These are phyloP conservation scores for Pseudomonodictys pantanalensis DNA, from an alignment of 495 filamentous ascomycete genomes.

Conservation along the genomic window DNA sequence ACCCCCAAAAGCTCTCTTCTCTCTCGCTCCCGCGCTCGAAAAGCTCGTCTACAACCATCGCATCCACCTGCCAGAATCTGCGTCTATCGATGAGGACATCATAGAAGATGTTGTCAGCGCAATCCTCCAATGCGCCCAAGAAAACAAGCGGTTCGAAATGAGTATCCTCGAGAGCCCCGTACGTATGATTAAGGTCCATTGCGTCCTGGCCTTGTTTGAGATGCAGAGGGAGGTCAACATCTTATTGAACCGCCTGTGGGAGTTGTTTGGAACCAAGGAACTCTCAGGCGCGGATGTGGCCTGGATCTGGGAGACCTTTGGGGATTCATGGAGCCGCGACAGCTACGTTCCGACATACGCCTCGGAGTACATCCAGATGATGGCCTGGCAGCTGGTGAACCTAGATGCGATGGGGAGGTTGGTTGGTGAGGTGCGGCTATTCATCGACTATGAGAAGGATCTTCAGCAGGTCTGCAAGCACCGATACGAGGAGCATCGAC, in stretches of 20 bases:
- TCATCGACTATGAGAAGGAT: too few species aligned
- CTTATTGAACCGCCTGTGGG: not conserved
- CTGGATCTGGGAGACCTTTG: slow-evolving; percentile 13
- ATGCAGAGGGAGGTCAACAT: slow-evolving; percentile 1
- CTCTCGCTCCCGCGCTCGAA: not conserved
- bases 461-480: too few species aligned
- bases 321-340: not conserved
- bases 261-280: not conserved
- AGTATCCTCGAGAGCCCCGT: not conserved
- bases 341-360: not conserved
- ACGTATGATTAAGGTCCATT: slow-evolving; percentile 1
- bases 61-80: not conserved
- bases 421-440: not conserved
- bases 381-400: slow-evolving; percentile 9
- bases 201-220: slow-evolving; percentile 4
- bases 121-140: not conserved
- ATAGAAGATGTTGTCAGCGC: not conserved
- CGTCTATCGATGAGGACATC: not conserved
- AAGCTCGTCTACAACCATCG: not conserved
- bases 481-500: too few species aligned
- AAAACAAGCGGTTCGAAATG: not conserved
- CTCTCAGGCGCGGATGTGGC: not conserved
- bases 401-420: not conserved
- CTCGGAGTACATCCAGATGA: slow-evolving; percentile 11
- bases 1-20: not conserved